A percentile compares a stretch with the other conserved stretches of the same genome.
Conservation (phyloP, 1,284 basidiomycete genomes). For the Pulveroboletus sp. region DNA sequence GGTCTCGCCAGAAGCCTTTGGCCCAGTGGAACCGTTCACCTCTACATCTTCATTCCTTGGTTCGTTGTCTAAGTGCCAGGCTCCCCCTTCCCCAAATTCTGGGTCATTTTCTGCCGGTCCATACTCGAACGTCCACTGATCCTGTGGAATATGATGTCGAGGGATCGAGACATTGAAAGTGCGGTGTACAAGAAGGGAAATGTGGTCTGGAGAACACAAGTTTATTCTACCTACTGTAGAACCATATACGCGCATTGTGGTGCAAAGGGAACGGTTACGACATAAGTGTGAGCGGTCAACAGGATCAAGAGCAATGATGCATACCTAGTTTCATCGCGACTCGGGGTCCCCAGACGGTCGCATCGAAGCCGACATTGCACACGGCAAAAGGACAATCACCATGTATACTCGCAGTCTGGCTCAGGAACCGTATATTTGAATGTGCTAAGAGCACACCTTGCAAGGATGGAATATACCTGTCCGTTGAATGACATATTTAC, state of each 20-base stretch:
- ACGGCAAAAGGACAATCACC: conserved; percentile 88
- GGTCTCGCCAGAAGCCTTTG: conserved; percentile 26
- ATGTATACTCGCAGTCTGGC: conserved; percentile 70
- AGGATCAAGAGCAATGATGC: conserved; percentile 29
- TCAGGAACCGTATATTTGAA: conserved; percentile 72
- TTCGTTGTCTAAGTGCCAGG: conserved; percentile 22
- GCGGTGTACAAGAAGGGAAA: conserved; percentile 89
- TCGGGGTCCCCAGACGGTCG: conserved; percentile 87
- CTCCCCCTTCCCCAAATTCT: conserved; percentile 53
- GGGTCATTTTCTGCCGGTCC: conserved; percentile 77
- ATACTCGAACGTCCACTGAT: conserved; percentile 87
- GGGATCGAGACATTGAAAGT: conserved; percentile 98
- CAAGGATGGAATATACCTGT: conserved; percentile 86
- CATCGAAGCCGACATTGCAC: conserved; percentile 77
- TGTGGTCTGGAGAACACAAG: conserved; percentile 90
- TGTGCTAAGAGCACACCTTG: conserved; percentile 89
- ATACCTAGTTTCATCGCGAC: conserved; percentile 84
- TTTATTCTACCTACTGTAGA: conserved; percentile 80
- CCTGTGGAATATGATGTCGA: conserved; percentile 83
- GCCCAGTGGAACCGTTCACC: conserved; percentile 32
- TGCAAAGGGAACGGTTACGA: neutral
- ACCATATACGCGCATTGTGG: neutral
- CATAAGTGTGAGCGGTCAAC: neutral
- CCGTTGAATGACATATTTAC: neutral
- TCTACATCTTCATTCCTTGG: conserved; percentile 23